Base-by-base conservation (phyloP, 2,329 filamentous ascomycete species). In the Sporothrix mexicana region DNA sequence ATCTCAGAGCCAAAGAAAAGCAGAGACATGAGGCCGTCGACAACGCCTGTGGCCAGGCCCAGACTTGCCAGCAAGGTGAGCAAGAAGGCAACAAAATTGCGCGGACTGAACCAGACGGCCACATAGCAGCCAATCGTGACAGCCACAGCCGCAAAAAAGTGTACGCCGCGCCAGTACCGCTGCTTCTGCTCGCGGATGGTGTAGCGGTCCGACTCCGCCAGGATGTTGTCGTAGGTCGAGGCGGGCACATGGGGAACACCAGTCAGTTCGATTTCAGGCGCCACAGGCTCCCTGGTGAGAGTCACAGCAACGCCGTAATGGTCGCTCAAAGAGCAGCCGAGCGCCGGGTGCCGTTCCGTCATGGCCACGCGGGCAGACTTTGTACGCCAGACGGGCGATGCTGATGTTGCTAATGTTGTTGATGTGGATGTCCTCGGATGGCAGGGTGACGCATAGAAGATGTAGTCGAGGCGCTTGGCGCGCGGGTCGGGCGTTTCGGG, bases 401-500 rank as follows among this genome's bases (percentile, higher is more conserved):
- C 15, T 70, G 76, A 79, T 76, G 13, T 85, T 87, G 13, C n/a
- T n/a, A n/a, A 88, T 87, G 1, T 88, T 89, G 77, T 93, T 0
- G 70, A 41, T 6, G 91, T n/a, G n/a, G n/a, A 82, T 12, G 69
- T 2, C 9, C 41, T 43, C 6, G 61, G 61, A 6, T 12, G 61
- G 41, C 61, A 47, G 8, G 61, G 61, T 20, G 61, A 41, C 4
- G 61, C 70, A 30, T 74, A 76, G n/a, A 99, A 98, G 78, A 99
- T 92, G 82, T 99, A 99, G 82, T 99, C 96, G 66, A 98, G 87
- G 25, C 96, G 87, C 80, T 97, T 95, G n/a, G 92, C 95, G 30
- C 85, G 86, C 0, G 89, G 89, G 79, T 98, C 95, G 3, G 85
- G 81, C 0, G 88, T 88, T 64, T 91, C 86, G 0, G 88, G 86